A percentile compares a stretch with the other conserved stretches of the same genome.
Evolutionary conservation across 345 rosid species (phyloP).

Genomic region (Anacardium occidentale): DNA sequence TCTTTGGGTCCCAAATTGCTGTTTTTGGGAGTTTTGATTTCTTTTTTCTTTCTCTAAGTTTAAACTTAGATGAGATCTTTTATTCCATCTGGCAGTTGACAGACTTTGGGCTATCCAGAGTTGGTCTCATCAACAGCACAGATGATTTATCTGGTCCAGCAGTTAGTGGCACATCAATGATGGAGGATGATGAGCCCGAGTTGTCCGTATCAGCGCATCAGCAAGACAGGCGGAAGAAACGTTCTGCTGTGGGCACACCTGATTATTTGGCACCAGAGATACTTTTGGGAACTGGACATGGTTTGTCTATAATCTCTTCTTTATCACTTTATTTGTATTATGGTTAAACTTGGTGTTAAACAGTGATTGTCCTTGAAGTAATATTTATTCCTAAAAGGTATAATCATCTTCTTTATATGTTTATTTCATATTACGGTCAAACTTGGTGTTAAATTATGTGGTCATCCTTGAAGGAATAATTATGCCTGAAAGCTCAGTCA

Average conservation of each 20-base stretch:
- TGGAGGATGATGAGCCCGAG: slow-evolving; percentile 77
- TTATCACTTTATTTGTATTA: slow-evolving; percentile 7
- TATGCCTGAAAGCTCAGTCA: not conserved
- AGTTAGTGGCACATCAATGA: slow-evolving; percentile 75
- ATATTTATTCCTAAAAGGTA: not conserved
- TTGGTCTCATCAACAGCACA: slow-evolving; percentile 99
- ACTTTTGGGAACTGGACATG: slow-evolving; percentile 98
- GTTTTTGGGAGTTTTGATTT: not conserved
- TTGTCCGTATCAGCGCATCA: slow-evolving; percentile 60
- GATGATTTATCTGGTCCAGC: slow-evolving; percentile 97
- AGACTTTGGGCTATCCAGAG: slow-evolving; percentile 85
- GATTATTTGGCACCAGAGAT: slow-evolving; percentile 99
- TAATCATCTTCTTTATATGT: slow-evolving; percentile 18
- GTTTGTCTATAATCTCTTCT: slow-evolving; percentile 54
- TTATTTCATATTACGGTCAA: not conserved
- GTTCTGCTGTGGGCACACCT: slow-evolving; percentile 99
- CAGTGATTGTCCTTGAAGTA: not conserved
- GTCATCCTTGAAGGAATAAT: slow-evolving; percentile 12
- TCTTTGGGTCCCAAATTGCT: not conserved
- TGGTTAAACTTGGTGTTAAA: not conserved
- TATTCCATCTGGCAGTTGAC: slow-evolving; percentile 58
- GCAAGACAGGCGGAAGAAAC: slow-evolving; percentile 77
- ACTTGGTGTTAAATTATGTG: not conserved
- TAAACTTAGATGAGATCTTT: slow-evolving; percentile 4
- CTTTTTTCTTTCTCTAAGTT: no score